Evolutionary conservation across 2,329 filamentous ascomycete species (phyloP).

Genomic region (Hypomyces rosellus): DNA sequence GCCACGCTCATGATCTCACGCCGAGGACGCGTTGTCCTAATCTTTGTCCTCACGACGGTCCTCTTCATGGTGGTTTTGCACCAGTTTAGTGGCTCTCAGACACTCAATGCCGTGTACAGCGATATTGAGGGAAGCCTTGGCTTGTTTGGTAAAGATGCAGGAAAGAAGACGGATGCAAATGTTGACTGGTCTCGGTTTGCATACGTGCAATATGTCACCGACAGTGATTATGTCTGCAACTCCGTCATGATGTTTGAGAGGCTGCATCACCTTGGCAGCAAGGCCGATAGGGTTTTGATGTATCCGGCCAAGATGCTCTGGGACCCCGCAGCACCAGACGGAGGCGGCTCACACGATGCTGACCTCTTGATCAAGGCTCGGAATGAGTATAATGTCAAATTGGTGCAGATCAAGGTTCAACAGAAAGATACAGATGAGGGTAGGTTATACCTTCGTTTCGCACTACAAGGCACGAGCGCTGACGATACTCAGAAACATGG

Average conservation of each 20-base stretch:
- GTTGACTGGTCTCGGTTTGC: constrained; percentile 40
- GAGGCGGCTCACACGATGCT: constrained; percentile 19
- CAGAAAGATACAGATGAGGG: constrained; percentile 26
- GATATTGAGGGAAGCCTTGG: neutral
- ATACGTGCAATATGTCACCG: constrained; percentile 45
- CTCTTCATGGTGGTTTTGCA: neutral
- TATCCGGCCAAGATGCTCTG: constrained; percentile 35
- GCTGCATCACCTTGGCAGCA: constrained; percentile 34
- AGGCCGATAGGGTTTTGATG: constrained; percentile 39
- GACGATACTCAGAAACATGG: constrained; percentile 42
- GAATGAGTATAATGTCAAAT: constrained; percentile 38
- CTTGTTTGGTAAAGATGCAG: neutral
- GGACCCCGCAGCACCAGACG: constrained; percentile 22
- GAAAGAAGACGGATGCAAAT: constrained; percentile 2
- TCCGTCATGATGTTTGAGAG: constrained; percentile 45
- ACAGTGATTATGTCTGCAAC: constrained; percentile 42
- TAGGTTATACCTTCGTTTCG: neutral
- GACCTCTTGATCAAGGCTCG: constrained; percentile 35
- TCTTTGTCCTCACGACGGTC: neutral
- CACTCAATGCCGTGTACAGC: neutral
- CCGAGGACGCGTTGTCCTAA: neutral
- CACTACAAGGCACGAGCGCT: no score
- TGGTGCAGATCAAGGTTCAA: constrained; percentile 37
- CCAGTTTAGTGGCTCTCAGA: neutral
- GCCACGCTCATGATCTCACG: neutral